A percentile compares a stretch with the other conserved stretches of the same genome.
Evolutionary conservation across 768 basidiomycete species (phyloP).

Genomic region (Lactarius tabidus): DNA sequence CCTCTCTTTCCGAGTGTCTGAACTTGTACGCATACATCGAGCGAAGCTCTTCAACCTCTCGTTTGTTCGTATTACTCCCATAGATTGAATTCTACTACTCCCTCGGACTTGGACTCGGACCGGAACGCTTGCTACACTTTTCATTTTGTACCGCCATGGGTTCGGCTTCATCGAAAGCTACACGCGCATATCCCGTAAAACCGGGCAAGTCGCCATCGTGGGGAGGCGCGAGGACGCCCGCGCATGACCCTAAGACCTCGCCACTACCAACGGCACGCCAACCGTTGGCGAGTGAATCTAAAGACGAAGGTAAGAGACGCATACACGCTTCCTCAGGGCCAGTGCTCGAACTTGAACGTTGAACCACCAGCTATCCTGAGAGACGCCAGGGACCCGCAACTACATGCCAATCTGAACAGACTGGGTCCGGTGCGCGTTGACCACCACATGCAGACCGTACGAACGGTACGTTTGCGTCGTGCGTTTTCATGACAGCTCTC

Average conservation of each 20-base stretch:
- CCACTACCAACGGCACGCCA: neutral
- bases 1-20: neutral
- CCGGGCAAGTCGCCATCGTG: conserved; percentile 10
- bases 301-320: conserved; percentile 14
- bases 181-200: neutral
- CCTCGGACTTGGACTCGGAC: conserved; percentile 5
- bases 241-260: neutral
- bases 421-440: conserved; percentile 71
- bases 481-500: neutral
- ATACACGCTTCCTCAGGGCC: neutral
- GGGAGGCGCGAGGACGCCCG: conserved; percentile 8
- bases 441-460: conserved; percentile 52
- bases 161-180: conserved; percentile 10
- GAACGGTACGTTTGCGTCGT: conserved; percentile 38
- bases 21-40: conserved; percentile 23
- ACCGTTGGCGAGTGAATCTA: conserved; percentile 18
- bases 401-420: conserved; percentile 57
- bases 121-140: neutral
- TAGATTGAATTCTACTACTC: neutral
- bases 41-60: neutral
- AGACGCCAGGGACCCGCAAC: conserved; percentile 69
- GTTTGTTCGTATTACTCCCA: neutral
- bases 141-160: conserved; percentile 4
- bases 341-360: too few relatives aligned
- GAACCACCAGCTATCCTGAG: conserved; percentile 22